These are phyloP conservation scores for Vigna unguiculata DNA, from an alignment of 306 rosid species.

Conservation along the genomic window DNA sequence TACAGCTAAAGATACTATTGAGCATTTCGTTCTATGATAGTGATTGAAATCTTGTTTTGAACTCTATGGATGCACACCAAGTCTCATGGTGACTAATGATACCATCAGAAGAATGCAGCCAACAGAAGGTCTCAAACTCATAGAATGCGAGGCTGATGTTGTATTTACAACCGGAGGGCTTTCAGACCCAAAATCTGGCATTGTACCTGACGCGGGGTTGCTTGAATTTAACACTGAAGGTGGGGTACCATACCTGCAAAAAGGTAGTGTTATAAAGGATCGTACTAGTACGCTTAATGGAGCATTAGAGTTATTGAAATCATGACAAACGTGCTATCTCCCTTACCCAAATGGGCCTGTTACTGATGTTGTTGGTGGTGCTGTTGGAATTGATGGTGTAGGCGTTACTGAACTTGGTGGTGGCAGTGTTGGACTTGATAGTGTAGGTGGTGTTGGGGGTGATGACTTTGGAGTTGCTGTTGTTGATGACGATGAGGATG, in stretches of 20 bases:
- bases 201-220: conserved; percentile 64
- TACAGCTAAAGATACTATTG: background rate
- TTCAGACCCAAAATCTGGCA: conserved; percentile 57
- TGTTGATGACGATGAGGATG: conserved; percentile 53
- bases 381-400: conserved; percentile 38
- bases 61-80: conserved; percentile 42
- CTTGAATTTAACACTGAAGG: conserved; percentile 75
- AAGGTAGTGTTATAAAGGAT: conserved; percentile 5
- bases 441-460: conserved; percentile 53
- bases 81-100: conserved; percentile 50
- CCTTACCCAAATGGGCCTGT: conserved; percentile 61
- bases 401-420: conserved; percentile 41
- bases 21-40: conserved; percentile 26
- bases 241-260: conserved; percentile 71
- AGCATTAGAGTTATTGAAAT: background rate
- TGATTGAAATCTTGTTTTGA: conserved; percentile 26
- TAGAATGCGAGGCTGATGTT: conserved; percentile 55
- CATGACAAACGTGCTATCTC: conserved; percentile 1
- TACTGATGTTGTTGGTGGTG: conserved; percentile 54
- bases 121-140: conserved; percentile 51
- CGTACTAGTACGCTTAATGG: conserved; percentile 35
- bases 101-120: conserved; percentile 49
- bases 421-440: conserved; percentile 33
- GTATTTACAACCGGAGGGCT: conserved; percentile 62
- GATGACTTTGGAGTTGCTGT: conserved; percentile 41